Evolutionary conservation across 805 yeast species (phyloP), one percentile per base, ranked within the genome.

Genomic region (Kockiozyma suomiensis): DNA sequence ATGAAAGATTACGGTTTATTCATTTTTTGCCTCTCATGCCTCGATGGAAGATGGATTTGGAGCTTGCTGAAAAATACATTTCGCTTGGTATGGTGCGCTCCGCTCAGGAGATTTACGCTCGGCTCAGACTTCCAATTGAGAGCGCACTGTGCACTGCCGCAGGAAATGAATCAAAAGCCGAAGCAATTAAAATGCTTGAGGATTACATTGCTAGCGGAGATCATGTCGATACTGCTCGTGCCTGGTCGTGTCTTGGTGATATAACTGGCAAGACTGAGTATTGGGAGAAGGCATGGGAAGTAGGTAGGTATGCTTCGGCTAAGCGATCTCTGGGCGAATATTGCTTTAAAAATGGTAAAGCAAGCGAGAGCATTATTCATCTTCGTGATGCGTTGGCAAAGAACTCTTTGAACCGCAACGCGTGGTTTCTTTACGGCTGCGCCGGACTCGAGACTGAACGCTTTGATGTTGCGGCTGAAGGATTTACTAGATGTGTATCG

Each of bases 351-450:
- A 66, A 74, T 4, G 72, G 73, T 5, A 76, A 85, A 12, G 86
- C 87, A 0, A 66, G 80, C 10, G 70, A 75, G 13, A 87, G 91
- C 0, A 80, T 90, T 57, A 74, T 74, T 40, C 90, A 90, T 71
- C 81, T 90, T 75, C 82, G 83, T 66, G 96, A 91, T 40, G 85
- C 94, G 13, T 77, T 93, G 60, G 76, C 80, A 23, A 83, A 84
- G 28, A 86, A 86, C 70, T 94, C 97, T 8, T 76, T 90, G 54
- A 83, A 82, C 68, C 84, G 82, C 67, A 89, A 87, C 19, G 87
- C 93, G 37, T 91, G 98, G 96, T 93, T 85, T 71, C 83, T 91
- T 69, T 91, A 92, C 70, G 98, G 98, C 4, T 90, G 97, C 70
- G 78, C 92, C 56, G 97, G 96, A 0, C 76, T 94, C 51, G 97